Base-by-base conservation (phyloP, 352 stramenopile species). In the Pythium chondricola region DNA sequence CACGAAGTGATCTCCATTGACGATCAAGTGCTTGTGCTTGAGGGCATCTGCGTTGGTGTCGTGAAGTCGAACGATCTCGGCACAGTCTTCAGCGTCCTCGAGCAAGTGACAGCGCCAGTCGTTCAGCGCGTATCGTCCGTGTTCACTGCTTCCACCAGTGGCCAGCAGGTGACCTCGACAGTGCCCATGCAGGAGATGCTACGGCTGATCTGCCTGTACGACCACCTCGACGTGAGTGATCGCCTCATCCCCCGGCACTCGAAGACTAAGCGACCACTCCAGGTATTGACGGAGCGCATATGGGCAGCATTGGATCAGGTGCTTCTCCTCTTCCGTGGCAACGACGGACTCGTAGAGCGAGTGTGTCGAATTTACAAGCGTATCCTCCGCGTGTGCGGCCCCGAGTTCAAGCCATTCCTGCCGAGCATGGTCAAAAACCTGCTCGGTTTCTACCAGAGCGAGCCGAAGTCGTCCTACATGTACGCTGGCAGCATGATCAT, bases 321-420 rank as follows among this genome's bases (percentile, higher is more conserved):
- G 49, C 50, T 93, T 37, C 52, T 56, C n/a, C 53, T 93, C n/a
- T 95, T 86, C 57, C 63, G 70, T 2, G 54, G 56, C 25, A 83
- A 86, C 11, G 79, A 87, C 25, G 80, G 90, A 45, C 62, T 95
- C 6, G 80, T 95, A 2, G 83, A 95, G 56, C 67, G 80, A 37
- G 74, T 90, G 4, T 95, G 81, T 30, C 81, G 83, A 1, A 88
- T 70, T 63, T 93, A 92, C 63, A 95, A 95, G 59, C 83, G 82
- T 21, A 92, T 93, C 61, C 64, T 95, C 42, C 79, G 77, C n/a
- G 74, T 59, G 3, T 88, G 78, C 31, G 77, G 77, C 3, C 25
- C 44, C 4, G 58, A 75, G 3, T 83, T 95, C 53, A 65, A 69
- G 42, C 71, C 78, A 1, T 70, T 92, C 46, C 27, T 95, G 25